These are phyloP conservation scores for Trichoderma erinaceum DNA, from an alignment of 495 filamentous ascomycete genomes.

Conservation along the genomic window DNA sequence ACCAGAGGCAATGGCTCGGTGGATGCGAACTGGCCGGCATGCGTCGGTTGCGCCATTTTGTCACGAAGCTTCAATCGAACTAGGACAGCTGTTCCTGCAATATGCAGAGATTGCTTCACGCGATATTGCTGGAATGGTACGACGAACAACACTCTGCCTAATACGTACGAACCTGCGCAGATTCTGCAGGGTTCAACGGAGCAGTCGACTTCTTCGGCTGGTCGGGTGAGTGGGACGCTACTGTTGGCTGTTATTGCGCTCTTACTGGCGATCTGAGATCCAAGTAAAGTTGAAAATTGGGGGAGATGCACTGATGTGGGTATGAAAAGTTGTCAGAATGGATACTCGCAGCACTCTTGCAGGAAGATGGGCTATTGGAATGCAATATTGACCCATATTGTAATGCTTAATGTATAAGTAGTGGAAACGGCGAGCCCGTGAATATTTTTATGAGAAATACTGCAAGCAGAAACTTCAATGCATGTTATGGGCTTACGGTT, in stretches of 20 bases:
- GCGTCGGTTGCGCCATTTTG: slow-evolving; percentile 81
- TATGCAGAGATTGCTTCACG: slow-evolving; percentile 68
- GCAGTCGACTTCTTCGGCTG: slow-evolving; percentile 4
- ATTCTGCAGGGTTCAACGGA: not conserved
- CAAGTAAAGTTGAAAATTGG: not conserved
- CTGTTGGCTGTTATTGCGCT: not conserved
- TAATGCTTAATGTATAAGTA: not conserved
- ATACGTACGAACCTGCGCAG: slow-evolving; percentile 29
- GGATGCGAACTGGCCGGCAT: slow-evolving; percentile 66
- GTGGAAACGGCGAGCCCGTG: not conserved
- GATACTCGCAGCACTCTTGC: not conserved
- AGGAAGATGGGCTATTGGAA: not conserved
- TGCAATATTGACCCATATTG: not conserved
- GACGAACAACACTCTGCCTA: slow-evolving; percentile 36
- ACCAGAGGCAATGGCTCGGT: slow-evolving; percentile 75
- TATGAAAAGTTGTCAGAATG: not conserved
- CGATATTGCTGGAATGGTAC: slow-evolving; percentile 87
- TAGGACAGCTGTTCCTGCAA: slow-evolving; percentile 52
- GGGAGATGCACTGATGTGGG: not conserved
- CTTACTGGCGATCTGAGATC: not conserved
- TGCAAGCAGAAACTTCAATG: too few species aligned
- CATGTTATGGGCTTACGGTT: too few species aligned
- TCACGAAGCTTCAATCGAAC: slow-evolving; percentile 64
- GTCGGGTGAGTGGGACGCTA: not conserved
- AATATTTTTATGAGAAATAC: not conserved